Percentiles rank a stretch among this genome's conserved stretches.
phyloP scores from a whole-genome alignment of 208 protist species.

The Porcisia hertigi region DNA sequence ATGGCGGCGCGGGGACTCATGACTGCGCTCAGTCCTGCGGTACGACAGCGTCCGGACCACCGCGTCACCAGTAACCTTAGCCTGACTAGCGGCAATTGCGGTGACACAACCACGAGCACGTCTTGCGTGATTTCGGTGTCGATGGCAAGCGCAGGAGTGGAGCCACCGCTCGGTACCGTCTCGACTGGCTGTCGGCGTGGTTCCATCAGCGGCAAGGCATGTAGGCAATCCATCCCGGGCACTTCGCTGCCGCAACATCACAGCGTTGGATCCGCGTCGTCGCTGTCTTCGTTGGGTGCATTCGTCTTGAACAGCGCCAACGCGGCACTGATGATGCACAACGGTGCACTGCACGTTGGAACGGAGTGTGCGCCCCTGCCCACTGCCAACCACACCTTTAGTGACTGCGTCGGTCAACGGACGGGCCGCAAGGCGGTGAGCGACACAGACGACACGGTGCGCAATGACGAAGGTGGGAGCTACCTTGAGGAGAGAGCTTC shows the following conservation, averaged over 20 bases:
- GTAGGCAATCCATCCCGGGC: constrained; percentile 4
- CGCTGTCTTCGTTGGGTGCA: constrained; percentile 26
- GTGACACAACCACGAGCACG: background rate
- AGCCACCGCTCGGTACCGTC: background rate
- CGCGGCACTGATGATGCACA: constrained; percentile 21
- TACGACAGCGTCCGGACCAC: background rate
- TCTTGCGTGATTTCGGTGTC: background rate
- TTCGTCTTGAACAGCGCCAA: constrained; percentile 21
- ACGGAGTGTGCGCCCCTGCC: background rate
- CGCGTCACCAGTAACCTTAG: constrained; percentile 12
- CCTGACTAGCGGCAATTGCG: background rate
- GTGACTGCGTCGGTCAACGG: background rate
- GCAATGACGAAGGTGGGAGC: background rate
- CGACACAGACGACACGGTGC: background rate
- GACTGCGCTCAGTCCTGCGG: background rate
- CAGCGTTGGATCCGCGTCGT: constrained; percentile 7
- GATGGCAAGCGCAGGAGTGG: background rate
- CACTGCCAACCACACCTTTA: background rate
- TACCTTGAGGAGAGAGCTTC: background rate
- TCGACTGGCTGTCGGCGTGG: background rate
- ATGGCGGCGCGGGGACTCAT: background rate
- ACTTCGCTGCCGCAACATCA: constrained; percentile 6
- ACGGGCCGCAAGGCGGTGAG: background rate
- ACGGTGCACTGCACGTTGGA: constrained; percentile 2
- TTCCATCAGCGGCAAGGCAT: background rate